phyloP scores from a whole-genome alignment of 2,329 filamentous ascomycete species.

The Beauveria asiatica region DNA sequence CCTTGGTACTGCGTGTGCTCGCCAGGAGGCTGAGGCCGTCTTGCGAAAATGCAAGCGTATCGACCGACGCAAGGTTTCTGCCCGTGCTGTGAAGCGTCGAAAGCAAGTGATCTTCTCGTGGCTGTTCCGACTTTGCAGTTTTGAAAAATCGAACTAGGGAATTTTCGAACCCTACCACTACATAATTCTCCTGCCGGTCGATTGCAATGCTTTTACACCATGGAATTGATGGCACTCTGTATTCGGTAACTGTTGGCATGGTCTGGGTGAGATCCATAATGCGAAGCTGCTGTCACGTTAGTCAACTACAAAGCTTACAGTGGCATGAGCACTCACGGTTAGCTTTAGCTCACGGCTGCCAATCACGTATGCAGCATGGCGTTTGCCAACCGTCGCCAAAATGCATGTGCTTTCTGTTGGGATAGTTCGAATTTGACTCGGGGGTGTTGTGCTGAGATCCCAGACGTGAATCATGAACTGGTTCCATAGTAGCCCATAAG shows the following conservation, averaged over 20 bases:
- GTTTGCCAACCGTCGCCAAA: constrained; percentile 27
- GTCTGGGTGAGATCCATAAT: constrained; percentile 28
- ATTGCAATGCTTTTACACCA: constrained; percentile 33
- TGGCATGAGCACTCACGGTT: constrained; percentile 22
- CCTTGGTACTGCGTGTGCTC: constrained; percentile 27
- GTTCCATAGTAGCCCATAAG: constrained; percentile 30
- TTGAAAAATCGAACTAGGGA: constrained; percentile 32
- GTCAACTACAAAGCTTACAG: neutral
- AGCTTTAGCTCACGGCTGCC: constrained; percentile 32
- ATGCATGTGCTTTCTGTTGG: constrained; percentile 30
- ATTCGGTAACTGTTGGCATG: constrained; percentile 24
- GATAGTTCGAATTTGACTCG: constrained; percentile 24
- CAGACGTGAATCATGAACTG: constrained; percentile 29
- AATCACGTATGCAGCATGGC: constrained; percentile 30
- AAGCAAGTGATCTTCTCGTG: constrained; percentile 30
- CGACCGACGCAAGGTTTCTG: constrained; percentile 27
- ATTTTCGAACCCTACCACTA: constrained; percentile 32
- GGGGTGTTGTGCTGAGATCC: constrained; percentile 29
- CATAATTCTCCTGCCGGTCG: constrained; percentile 30
- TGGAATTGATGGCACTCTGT: constrained; percentile 28
- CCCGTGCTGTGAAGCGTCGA: constrained; percentile 25
- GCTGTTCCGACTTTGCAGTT: constrained; percentile 23
- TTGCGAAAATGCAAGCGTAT: constrained; percentile 31
- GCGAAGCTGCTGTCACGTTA: constrained; percentile 22
- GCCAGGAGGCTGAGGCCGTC: constrained; percentile 32